Conservation (phyloP, 2,329 filamentous ascomycete genomes). For the Fusarium tupiense region DNA sequence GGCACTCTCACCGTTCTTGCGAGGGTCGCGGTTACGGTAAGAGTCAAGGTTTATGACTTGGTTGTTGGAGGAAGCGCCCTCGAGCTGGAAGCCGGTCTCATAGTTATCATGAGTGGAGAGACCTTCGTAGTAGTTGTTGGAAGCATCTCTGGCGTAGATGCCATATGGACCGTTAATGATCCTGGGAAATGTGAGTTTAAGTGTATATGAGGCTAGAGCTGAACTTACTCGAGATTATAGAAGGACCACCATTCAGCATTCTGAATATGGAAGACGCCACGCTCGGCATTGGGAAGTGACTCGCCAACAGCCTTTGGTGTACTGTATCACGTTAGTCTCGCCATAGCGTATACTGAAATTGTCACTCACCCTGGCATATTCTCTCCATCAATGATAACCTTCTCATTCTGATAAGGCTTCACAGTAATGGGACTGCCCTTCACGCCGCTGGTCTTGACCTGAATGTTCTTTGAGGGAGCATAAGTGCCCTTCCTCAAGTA, state of each 20-base stretch:
- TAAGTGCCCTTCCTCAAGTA: slow-evolving; percentile 59
- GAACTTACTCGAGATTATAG: slow-evolving; percentile 47
- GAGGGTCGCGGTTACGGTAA: slow-evolving; percentile 56
- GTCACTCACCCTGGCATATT: slow-evolving; percentile 31
- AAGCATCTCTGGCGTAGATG: slow-evolving; percentile 49
- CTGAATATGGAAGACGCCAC: slow-evolving; percentile 59
- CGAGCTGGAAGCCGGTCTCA: slow-evolving; percentile 51
- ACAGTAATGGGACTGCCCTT: slow-evolving; percentile 53
- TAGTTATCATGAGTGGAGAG: slow-evolving; percentile 52
- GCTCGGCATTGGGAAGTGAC: slow-evolving; percentile 51
- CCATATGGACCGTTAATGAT: slow-evolving; percentile 52
- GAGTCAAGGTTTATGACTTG: slow-evolving; percentile 56
- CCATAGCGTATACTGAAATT: fast-evolving
- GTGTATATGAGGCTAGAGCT: fast-evolving
- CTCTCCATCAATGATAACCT: slow-evolving; percentile 59
- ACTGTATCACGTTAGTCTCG: slow-evolving; percentile 40
- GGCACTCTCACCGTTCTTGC: slow-evolving; percentile 62
- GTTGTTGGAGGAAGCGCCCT: slow-evolving; percentile 49
- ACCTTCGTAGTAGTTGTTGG: slow-evolving; percentile 51
- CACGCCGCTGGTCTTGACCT: slow-evolving; percentile 57
- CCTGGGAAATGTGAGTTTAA: not conserved
- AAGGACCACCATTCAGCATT: slow-evolving; percentile 57
- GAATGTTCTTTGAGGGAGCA: slow-evolving; percentile 57
- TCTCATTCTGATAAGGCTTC: slow-evolving; percentile 54
- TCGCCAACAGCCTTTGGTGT: slow-evolving; percentile 55